These are phyloP conservation scores for Pneumocystis oryctolagi DNA, from an alignment of 1,139 yeast species.

Conservation along the genomic window DNA sequence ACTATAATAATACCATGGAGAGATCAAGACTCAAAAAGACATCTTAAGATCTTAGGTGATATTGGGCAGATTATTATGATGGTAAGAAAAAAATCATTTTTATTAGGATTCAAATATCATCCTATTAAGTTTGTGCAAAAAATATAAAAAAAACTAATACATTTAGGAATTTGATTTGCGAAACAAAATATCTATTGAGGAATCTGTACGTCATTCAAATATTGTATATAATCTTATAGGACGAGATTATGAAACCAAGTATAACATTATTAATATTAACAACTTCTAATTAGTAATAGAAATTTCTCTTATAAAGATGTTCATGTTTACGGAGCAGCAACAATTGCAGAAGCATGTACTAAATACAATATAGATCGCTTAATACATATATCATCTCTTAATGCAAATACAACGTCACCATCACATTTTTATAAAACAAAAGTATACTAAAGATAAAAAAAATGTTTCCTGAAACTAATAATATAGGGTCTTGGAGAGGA, in stretches of 20 bases:
- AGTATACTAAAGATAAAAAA: conserved; percentile 11
- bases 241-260: conserved; percentile 57
- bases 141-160: conserved; percentile 32
- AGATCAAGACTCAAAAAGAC: conserved; percentile 66
- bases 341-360: conserved; percentile 61
- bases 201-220: conserved; percentile 66
- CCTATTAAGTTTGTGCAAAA: neutral
- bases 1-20: conserved; percentile 62
- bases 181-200: conserved; percentile 61
- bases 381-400: conserved; percentile 67
- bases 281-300: neutral
- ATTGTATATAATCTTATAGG: conserved; percentile 74
- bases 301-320: conserved; percentile 64
- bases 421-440: conserved; percentile 67
- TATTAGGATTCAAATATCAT: neutral
- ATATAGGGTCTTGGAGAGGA: conserved; percentile 51
- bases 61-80: conserved; percentile 50
- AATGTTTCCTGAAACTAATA: neutral
- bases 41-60: conserved; percentile 71
- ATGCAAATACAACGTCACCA: conserved; percentile 54
- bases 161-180: conserved; percentile 64
- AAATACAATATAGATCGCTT: conserved; percentile 63
- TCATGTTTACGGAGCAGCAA: conserved; percentile 61
- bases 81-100: neutral
- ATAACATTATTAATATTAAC: neutral